Conservation (phyloP, 768 basidiomycete genomes). For the Strobilomyces dryophilus region DNA sequence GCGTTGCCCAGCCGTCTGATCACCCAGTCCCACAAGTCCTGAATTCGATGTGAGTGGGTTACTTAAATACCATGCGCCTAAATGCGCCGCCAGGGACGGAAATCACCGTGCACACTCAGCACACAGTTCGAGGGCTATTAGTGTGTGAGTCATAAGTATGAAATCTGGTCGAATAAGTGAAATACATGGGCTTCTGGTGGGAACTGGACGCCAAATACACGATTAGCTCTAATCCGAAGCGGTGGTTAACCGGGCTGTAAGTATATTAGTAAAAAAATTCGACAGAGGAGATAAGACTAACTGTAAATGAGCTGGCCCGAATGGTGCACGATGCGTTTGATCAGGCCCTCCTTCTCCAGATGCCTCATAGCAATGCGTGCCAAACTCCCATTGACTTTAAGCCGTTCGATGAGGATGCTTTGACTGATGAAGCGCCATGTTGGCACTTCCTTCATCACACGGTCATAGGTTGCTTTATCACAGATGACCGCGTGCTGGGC, state of each 20-base stretch:
- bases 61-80: not conserved
- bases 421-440: slow-evolving; percentile 99
- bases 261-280: slow-evolving; percentile 1
- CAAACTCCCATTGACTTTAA: slow-evolving; percentile 94
- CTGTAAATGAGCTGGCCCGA: slow-evolving; percentile 94
- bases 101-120: not conserved
- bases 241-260: slow-evolving; percentile 41
- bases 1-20: not conserved
- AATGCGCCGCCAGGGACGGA: not conserved
- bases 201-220: slow-evolving; percentile 21
- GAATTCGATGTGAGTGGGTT: not conserved
- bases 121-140: not conserved
- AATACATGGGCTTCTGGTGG: slow-evolving; percentile 35
- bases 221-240: slow-evolving; percentile 34
- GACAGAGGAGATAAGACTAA: slow-evolving; percentile 38
- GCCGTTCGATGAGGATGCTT: slow-evolving; percentile 96
- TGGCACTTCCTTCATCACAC: slow-evolving; percentile 96
- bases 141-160: slow-evolving; percentile 24
- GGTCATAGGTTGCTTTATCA: slow-evolving; percentile 90
- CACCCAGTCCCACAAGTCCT: not conserved
- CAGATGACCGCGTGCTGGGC: slow-evolving; percentile 93
- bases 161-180: slow-evolving; percentile 28
- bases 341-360: slow-evolving; percentile 89
- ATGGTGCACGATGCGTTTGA: slow-evolving; percentile 97
- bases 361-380: slow-evolving; percentile 89